phyloP scores from a whole-genome alignment of 345 rosid genomes.

The Camelina hispida region DNA sequence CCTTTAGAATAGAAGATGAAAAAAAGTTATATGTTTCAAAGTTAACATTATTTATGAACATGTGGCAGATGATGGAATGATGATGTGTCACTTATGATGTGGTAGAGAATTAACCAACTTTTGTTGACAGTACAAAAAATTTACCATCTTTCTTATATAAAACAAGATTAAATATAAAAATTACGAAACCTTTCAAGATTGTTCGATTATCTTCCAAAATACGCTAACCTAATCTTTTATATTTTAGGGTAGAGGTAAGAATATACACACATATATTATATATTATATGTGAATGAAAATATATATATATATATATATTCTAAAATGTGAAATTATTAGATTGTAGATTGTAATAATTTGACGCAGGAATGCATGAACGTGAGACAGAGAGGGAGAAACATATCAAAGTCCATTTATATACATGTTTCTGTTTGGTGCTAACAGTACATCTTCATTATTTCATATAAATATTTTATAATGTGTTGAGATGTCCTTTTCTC shows the following conservation, averaged over 20 bases:
- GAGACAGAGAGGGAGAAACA: slow-evolving; percentile 41
- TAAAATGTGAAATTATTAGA: slow-evolving; percentile 28
- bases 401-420: slow-evolving; percentile 38
- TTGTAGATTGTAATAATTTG: slow-evolving; percentile 32
- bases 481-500: slow-evolving; percentile 39
- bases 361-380: slow-evolving; percentile 43
- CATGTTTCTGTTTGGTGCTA: slow-evolving; percentile 42
- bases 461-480: neutral
- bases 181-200: neutral
- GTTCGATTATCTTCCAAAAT: neutral
- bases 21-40: too few relatives aligned
- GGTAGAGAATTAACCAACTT: too few relatives aligned
- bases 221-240: slow-evolving; percentile 7
- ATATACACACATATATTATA: neutral
- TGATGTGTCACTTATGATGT: too few relatives aligned
- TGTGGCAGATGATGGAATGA: too few relatives aligned
- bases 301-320: neutral
- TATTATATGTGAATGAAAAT: neutral
- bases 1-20: too few relatives aligned
- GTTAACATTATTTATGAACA: too few relatives aligned
- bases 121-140: too few relatives aligned
- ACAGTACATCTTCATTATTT: slow-evolving; percentile 34
- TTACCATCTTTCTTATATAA: too few relatives aligned
- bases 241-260: slow-evolving; percentile 6
- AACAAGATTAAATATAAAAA: too few relatives aligned